Base-by-base conservation (phyloP, 2,329 filamentous ascomycete genomes). In the Hypoxylon sp. region DNA sequence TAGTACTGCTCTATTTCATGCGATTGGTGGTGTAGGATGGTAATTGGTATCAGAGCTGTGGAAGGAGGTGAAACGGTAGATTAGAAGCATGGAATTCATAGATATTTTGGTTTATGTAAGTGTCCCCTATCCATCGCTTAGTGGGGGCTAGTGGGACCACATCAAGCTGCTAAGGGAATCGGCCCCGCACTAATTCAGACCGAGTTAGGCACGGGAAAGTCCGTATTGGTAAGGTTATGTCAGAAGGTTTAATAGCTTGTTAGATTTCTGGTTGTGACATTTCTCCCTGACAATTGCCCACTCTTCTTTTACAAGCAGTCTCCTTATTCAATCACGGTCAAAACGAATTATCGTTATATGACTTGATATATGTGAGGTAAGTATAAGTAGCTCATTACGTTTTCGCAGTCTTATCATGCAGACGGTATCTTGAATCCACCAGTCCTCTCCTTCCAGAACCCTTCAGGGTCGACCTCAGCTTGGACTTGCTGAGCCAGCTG, bases 361-460 rank as follows among this genome's bases (percentile, higher is more conserved):
- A 59, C 5, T 42, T 22, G 9, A 17, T 3, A 48, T 19, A 19
- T 51, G 9, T 58, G 10, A 6, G 37, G 22, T 11, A 3, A 44
- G 6, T 14, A 47, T 39, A 22, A 3, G 19, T 22, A 37, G 3
- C n/a, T 29, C 14, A 3, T 39, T 6, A 29, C n/a, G 19, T 22
- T n/a, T 17, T 11, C 29, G 11, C 14, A 1, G 11, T 59, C 26
- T 5, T 33, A 50, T 61, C 17, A 64, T 39, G 67, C 48, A 1
- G 51, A 14, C 0, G 74, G 69, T 63, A 78, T 76, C 76, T 82
- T 82, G 74, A 82, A 83, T 3, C 82, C 82, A 0, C 78, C 81
- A 0, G 82, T 83, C 60, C 81, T 75, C n/a, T 74, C 71, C 53
- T 68, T 75, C 70, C 80, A 83, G 63, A 84, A 63, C 0, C 80